Evolutionary conservation across 495 filamentous ascomycete genomes (phyloP), one percentile per base, ranked within the genome.

Genomic region (Penicillium pancosmium): DNA sequence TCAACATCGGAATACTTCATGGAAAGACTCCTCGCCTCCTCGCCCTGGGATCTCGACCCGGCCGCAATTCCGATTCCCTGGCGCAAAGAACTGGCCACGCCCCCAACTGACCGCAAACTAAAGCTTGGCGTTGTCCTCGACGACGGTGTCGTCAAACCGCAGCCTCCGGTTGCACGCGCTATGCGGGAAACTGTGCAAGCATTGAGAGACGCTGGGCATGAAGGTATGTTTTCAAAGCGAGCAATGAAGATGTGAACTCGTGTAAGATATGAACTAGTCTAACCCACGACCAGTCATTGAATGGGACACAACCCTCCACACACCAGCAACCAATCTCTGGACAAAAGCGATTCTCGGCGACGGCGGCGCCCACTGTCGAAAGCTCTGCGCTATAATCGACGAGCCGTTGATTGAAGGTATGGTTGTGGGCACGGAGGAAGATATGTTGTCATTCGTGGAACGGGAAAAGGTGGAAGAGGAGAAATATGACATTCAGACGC

Each of bases 281-380:
- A 23, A 23, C 4, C 23, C 2, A 23, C 23, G 1, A 6, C 27
- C n/a, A 75, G 81, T 81, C 46, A 52, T 78, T 69, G 64, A 77
- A 73, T 69, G 74, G 76, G 66, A 76, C 35, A 62, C 69, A 7
- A 54, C 59, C 31, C 59, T 65, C 5, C 70, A 74, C 43, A 57
- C 19, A 12, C 38, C 60, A 31, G 64, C 56, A 25, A 65, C 68
- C 18, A 60, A 71, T 4, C 68, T 69, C 54, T 78, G 66, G 73
- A 79, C 78, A 62, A 83, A 60, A 69, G 74, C 56, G 64, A 83
- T 56, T 79, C 83, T 73, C 82, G 78, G 69, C 43, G 86, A 88
- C 61, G 86, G 82, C n/a, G 84, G 83, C 11, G 68, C 68, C 15
- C 76, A 82, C 35, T 81, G 80, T n/a, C 68, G 61, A 4, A 69